A percentile compares a stretch with the other conserved stretches of the same genome.
These are phyloP conservation scores for Spizellomyces punctatus DNA, from an alignment of 192 early-diverging fungal species.

Conservation along the genomic window DNA sequence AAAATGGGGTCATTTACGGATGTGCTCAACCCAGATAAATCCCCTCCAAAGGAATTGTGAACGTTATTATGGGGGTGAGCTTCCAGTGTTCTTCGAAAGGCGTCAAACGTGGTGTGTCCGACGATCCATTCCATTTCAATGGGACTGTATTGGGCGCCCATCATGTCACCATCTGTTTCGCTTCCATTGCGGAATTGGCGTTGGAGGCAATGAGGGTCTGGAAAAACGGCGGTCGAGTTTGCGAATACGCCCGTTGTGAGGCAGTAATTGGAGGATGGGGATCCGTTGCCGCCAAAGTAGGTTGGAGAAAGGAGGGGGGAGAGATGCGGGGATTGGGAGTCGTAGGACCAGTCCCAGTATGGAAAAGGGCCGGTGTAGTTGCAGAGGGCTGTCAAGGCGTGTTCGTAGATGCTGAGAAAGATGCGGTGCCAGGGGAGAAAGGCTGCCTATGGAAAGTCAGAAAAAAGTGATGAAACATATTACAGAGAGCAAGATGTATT, in stretches of 20 bases:
- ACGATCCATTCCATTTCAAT: slow-evolving; percentile 25
- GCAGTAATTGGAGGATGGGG: slow-evolving; percentile 6
- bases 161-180: slow-evolving; percentile 2
- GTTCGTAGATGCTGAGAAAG: slow-evolving; percentile 34
- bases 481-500: too few species aligned
- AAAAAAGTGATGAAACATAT: too few species aligned
- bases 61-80: slow-evolving; percentile 37
- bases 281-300: slow-evolving; percentile 31
- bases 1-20: slow-evolving; percentile 43
- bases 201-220: slow-evolving; percentile 18
- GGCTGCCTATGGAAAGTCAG: slow-evolving; percentile 5
- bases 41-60: slow-evolving; percentile 34
- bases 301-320: neutral
- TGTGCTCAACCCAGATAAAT: slow-evolving; percentile 7
- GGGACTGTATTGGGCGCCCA: slow-evolving; percentile 25
- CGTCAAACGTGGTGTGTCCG: slow-evolving; percentile 16
- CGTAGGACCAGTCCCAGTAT: slow-evolving; percentile 40
- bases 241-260: slow-evolving; percentile 14
- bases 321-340: slow-evolving; percentile 18
- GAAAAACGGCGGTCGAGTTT: slow-evolving; percentile 8
- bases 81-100: slow-evolving; percentile 30
- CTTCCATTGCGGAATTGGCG: slow-evolving; percentile 5
- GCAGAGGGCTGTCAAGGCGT: slow-evolving; percentile 13
- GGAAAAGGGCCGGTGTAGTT: slow-evolving; percentile 25
- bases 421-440: slow-evolving; percentile 52